These are phyloP conservation scores for Aspergillus brunneoviolaceus DNA, from an alignment of 2,329 filamentous ascomycete species.

Conservation along the genomic window DNA sequence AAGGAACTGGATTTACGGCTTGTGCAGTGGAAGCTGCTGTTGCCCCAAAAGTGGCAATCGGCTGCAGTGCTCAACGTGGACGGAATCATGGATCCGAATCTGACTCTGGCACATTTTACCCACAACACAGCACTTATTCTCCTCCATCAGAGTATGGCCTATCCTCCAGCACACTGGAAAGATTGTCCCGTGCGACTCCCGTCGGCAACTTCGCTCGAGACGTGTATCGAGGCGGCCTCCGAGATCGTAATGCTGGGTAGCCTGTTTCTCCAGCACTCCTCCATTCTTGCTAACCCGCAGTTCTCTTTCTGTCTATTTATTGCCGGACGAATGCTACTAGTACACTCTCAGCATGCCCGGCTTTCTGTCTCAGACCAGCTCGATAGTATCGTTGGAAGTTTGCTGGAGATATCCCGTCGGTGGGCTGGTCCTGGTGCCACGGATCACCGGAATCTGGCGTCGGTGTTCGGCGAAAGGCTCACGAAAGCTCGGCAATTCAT, in stretches of 20 bases:
- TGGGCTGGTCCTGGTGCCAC: conserved; percentile 33
- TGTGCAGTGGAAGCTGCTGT: conserved; percentile 33
- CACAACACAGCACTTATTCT: conserved; percentile 53
- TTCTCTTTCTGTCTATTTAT: conserved; percentile 52
- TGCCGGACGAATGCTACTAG: conserved; percentile 43
- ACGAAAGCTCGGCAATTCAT: conserved; percentile 11
- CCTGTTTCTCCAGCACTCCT: conserved; percentile 45
- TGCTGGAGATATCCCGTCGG: conserved; percentile 39
- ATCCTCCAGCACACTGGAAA: conserved; percentile 33
- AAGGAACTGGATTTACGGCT: conserved; percentile 31
- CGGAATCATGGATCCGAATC: conserved; percentile 48
- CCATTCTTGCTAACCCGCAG: conserved; percentile 32
- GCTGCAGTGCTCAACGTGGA: conserved; percentile 36
- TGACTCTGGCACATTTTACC: conserved; percentile 51
- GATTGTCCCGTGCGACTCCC: conserved; percentile 40
- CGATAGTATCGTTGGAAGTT: conserved; percentile 33
- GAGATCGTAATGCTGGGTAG: conserved; percentile 45
- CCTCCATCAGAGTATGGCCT: conserved; percentile 50
- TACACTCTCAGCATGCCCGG: conserved; percentile 36
- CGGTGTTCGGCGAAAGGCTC: conserved; percentile 21
- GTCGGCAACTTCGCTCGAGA: conserved; percentile 50
- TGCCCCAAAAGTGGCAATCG: conserved; percentile 31
- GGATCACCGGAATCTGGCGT: conserved; percentile 18
- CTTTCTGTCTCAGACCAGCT: conserved; percentile 31
- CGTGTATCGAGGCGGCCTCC: conserved; percentile 48